Percentiles rank a stretch among this genome's conserved stretches.
These are phyloP conservation scores for Trichosanthes truncata DNA, from an alignment of 306 rosid genomes.

Conservation along the genomic window DNA sequence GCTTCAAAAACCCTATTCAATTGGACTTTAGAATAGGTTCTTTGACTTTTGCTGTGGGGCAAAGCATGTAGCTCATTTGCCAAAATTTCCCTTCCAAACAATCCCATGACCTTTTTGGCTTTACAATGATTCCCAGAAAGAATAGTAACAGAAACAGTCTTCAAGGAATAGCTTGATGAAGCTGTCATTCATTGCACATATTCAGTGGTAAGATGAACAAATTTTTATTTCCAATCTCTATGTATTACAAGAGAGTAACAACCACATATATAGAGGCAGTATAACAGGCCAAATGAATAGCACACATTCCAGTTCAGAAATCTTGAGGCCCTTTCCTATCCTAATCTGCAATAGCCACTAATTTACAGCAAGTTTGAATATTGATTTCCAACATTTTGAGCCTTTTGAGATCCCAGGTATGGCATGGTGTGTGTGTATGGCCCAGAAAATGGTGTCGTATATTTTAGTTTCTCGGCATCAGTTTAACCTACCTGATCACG, in stretches of 20 bases:
- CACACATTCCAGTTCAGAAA: slow-evolving; percentile 20
- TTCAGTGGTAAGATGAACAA: background rate
- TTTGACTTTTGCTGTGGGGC: background rate
- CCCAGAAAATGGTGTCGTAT: background rate
- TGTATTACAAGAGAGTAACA: slow-evolving; percentile 21
- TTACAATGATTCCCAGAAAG: background rate
- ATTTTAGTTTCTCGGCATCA: background rate
- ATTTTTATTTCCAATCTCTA: slow-evolving; percentile 36
- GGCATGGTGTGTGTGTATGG: background rate
- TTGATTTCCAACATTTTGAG: slow-evolving; percentile 18
- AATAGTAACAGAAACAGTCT: background rate
- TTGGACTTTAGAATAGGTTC: background rate
- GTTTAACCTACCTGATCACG: background rate
- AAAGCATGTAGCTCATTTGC: background rate
- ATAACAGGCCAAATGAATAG: slow-evolving; percentile 15
- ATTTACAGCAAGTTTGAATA: slow-evolving; percentile 14
- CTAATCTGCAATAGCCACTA: slow-evolving; percentile 24
- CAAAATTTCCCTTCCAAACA: background rate
- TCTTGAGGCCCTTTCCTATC: slow-evolving; percentile 16
- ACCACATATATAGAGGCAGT: slow-evolving; percentile 17
- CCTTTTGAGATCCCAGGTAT: background rate
- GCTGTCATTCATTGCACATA: background rate
- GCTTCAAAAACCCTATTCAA: background rate
- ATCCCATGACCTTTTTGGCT: background rate
- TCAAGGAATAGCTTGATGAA: background rate